These are phyloP conservation scores for Chalciporus sp. DNA, from an alignment of 1,284 basidiomycete species.

Conservation along the genomic window DNA sequence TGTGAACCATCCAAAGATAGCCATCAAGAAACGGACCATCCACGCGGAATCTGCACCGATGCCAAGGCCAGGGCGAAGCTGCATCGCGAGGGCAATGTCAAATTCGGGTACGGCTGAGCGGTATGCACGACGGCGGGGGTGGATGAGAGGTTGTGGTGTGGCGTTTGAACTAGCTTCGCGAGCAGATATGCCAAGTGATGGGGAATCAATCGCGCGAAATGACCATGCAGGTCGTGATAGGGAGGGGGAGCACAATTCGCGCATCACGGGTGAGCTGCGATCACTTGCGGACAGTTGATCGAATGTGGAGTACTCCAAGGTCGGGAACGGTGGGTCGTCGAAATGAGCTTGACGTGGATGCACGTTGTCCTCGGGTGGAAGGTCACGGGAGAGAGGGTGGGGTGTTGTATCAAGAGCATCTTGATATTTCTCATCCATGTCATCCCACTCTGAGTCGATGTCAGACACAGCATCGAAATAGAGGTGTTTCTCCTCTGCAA, in stretches of 20 bases:
- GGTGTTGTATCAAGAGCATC: conserved; percentile 38
- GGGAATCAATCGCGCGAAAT: conserved; percentile 39
- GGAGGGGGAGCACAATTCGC: conserved; percentile 30
- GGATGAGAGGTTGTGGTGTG: conserved; percentile 15
- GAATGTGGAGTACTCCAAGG: conserved; percentile 1
- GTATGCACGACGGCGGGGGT: conserved; percentile 34
- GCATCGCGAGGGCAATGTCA: conserved; percentile 75
- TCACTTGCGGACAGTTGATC: conserved; percentile 9
- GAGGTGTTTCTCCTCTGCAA: conserved; percentile 5
- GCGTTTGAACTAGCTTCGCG: conserved; percentile 5
- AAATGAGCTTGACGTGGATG: conserved; percentile 6
- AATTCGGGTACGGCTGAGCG: conserved; percentile 47
- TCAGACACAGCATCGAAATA: conserved; percentile 20
- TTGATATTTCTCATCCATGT: conserved; percentile 40
- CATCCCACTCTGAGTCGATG: conserved; percentile 23
- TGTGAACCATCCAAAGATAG: conserved; percentile 76
- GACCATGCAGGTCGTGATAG: conserved; percentile 43
- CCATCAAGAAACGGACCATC: conserved; percentile 77
- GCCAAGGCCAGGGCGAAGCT: conserved; percentile 67
- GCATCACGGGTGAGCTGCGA: conserved; percentile 33
- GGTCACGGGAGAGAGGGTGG: conserved; percentile 20
- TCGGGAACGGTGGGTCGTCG: conserved; percentile 14
- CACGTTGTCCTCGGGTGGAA: conserved; percentile 17
- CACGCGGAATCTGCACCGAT: conserved; percentile 72
- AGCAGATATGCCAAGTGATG: conserved; percentile 23